Percentiles rank a stretch among this genome's conserved stretches.
These are phyloP conservation scores for Cutaneotrichosporon sp. DNA, from an alignment of 1,284 basidiomycete species.

Conservation along the genomic window DNA sequence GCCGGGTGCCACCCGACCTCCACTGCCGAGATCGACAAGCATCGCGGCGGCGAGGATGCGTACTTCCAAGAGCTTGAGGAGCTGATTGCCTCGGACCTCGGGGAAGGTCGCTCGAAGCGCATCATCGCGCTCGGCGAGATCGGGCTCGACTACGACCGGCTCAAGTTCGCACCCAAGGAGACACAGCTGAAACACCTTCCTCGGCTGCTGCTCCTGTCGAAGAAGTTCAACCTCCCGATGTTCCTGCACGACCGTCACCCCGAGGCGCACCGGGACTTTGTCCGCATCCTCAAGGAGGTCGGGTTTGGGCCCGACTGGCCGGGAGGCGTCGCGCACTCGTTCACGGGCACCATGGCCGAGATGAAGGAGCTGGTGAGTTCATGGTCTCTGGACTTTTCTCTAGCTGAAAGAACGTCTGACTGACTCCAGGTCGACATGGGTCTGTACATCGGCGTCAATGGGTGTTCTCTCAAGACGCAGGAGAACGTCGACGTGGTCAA, in stretches of 20 bases:
- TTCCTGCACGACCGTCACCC: conserved; percentile 83
- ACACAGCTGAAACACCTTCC: conserved; percentile 72
- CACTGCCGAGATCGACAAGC: conserved; percentile 70
- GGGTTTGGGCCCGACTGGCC: conserved; percentile 57
- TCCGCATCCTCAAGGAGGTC: conserved; percentile 56
- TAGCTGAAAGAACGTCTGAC: not conserved
- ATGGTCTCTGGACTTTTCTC: not conserved
- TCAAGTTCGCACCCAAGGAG: conserved; percentile 67
- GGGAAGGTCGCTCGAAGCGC: conserved; percentile 59
- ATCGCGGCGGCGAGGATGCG: conserved; percentile 62
- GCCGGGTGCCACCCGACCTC: conserved; percentile 86
- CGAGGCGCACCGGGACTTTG: conserved; percentile 69
- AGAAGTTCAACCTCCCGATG: conserved; percentile 71
- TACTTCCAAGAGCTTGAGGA: conserved; percentile 67
- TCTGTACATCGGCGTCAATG: conserved; percentile 74
- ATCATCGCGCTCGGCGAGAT: conserved; percentile 83
- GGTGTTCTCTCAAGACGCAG: conserved; percentile 79
- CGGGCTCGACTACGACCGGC: conserved; percentile 83
- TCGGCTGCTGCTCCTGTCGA: conserved; percentile 68
- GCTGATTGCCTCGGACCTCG: conserved; percentile 60
- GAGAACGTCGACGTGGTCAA: conserved; percentile 68
- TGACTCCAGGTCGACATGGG: conserved; percentile 61
- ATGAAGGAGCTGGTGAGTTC: conserved; percentile 60
- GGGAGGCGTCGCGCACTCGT: conserved; percentile 83
- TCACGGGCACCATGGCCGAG: conserved; percentile 72